Percentiles rank a stretch among this genome's conserved stretches.
Evolutionary conservation across 805 yeast genomes (phyloP).

Genomic region (Ogataea haglerorum): DNA sequence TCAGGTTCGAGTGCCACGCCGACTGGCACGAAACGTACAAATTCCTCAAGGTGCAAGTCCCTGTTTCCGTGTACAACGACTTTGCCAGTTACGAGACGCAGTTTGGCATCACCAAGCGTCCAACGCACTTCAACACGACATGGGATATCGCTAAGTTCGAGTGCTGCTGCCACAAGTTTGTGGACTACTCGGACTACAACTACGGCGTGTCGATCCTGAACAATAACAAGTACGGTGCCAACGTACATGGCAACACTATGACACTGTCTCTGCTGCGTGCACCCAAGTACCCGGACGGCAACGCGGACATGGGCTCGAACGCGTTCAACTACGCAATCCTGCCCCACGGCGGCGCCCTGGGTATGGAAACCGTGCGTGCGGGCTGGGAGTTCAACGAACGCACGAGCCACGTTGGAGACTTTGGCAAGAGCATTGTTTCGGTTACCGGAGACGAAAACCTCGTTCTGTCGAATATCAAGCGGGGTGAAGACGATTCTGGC

Average conservation of each 20-base stretch:
- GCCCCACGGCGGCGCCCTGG: constrained; percentile 75
- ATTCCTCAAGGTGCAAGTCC: constrained; percentile 92
- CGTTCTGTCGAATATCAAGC: constrained; percentile 72
- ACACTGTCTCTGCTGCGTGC: constrained; percentile 83
- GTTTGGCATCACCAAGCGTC: constrained; percentile 86
- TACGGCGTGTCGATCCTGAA: constrained; percentile 87
- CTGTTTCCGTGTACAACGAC: constrained; percentile 75
- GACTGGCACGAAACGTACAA: constrained; percentile 87
- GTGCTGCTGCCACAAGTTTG: constrained; percentile 90
- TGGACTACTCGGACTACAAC: constrained; percentile 80
- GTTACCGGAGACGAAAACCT: constrained; percentile 54
- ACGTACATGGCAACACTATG: constrained; percentile 90
- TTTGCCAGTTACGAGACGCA: constrained; percentile 89
- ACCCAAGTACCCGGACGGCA: constrained; percentile 91
- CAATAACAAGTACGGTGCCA: constrained; percentile 86
- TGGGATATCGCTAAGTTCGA: constrained; percentile 98
- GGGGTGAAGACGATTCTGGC: constrained; percentile 76
- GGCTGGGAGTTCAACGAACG: constrained; percentile 79
- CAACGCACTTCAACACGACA: constrained; percentile 90
- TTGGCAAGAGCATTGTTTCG: constrained; percentile 19
- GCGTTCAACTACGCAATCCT: constrained; percentile 75
- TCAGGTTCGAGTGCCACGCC: constrained; percentile 58
- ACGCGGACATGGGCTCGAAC: constrained; percentile 92
- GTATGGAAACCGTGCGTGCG: constrained; percentile 61
- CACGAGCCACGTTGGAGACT: constrained; percentile 18